A percentile compares a stretch with the other conserved stretches of the same genome.
phyloP scores from a whole-genome alignment of 768 basidiomycete genomes.

The Pisolithus microcarpus region DNA sequence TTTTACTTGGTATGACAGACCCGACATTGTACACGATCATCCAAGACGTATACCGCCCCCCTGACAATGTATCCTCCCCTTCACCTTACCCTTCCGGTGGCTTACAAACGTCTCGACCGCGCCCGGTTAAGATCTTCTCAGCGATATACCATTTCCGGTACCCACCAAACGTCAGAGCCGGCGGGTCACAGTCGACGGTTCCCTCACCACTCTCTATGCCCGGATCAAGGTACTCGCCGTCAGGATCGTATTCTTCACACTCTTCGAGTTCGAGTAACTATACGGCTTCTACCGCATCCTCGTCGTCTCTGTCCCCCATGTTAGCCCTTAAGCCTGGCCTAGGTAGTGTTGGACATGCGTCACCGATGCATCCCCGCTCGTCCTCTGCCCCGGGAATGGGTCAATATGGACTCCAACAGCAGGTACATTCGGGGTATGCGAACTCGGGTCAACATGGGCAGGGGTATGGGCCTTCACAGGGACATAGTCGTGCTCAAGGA shows the following conservation, averaged over 20 bases:
- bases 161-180: constrained; percentile 4
- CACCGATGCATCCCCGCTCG: background rate
- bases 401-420: background rate
- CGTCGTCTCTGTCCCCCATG: background rate
- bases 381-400: background rate
- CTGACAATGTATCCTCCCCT: constrained; percentile 17
- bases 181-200: background rate
- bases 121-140: constrained; percentile 37
- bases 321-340: background rate
- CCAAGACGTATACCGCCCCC: constrained; percentile 47
- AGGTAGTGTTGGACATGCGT: background rate
- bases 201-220: background rate
- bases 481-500: background rate
- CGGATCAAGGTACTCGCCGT: background rate
- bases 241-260: background rate
- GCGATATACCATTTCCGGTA: constrained; percentile 49
- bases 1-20: constrained; percentile 34
- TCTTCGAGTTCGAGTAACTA: background rate
- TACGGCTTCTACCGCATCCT: background rate
- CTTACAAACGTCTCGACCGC: constrained; percentile 38
- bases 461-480: background rate
- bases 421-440: background rate
- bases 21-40: constrained; percentile 59
- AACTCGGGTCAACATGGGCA: background rate
- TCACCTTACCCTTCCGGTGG: constrained; percentile 4